A percentile compares a stretch with the other conserved stretches of the same genome.
Evolutionary conservation across 768 basidiomycete genomes (phyloP).

Genomic region (Suillus placidus): DNA sequence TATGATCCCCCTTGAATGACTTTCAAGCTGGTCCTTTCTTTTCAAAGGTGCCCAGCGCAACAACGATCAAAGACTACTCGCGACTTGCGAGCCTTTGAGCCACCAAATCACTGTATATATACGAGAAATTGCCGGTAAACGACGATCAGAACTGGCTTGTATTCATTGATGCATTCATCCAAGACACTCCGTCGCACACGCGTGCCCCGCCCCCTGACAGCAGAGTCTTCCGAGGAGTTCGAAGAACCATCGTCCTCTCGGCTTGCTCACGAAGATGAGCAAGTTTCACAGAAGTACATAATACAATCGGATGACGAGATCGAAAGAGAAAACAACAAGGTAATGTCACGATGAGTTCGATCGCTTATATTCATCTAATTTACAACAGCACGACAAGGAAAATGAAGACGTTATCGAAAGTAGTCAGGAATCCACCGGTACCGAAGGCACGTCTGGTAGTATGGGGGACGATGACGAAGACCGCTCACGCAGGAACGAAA

Average conservation of each 20-base stretch:
- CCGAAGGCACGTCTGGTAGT: background rate
- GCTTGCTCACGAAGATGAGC: conserved; percentile 17
- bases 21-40: background rate
- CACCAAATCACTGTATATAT: conserved; percentile 1
- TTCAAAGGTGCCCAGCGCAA: background rate
- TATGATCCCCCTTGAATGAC: too few relatives aligned
- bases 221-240: conserved; percentile 14
- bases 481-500: background rate
- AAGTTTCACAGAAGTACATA: conserved; percentile 7
- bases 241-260: conserved; percentile 13
- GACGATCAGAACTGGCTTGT: background rate
- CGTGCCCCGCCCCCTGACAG: conserved; percentile 15
- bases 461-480: background rate
- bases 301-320: conserved; percentile 14
- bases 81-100: conserved; percentile 6
- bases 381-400: conserved; percentile 14
- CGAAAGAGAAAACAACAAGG: conserved; percentile 12
- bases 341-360: background rate
- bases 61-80: background rate
- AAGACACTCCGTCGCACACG: conserved; percentile 2
- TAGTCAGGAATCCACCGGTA: background rate
- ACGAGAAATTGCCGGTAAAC: background rate
- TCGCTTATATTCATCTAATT: background rate
- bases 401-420: conserved; percentile 12
- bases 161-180: background rate